Evolutionary conservation across 805 yeast species (phyloP).

Genomic region (Candida sithepensis): DNA sequence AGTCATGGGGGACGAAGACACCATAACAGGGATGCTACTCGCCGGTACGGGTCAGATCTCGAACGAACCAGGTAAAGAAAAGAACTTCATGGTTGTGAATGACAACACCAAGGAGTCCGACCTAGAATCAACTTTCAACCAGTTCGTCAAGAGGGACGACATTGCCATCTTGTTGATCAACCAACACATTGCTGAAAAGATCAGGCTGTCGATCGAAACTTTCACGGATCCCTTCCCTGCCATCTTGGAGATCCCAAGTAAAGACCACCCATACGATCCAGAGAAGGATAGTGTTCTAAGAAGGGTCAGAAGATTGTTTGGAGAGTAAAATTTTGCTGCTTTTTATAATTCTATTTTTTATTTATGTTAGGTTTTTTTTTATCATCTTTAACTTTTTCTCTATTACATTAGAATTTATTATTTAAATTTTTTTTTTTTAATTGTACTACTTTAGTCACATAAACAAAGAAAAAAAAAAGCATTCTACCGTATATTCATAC

Average conservation of each 20-base stretch:
- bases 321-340: conserved; percentile 49
- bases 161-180: conserved; percentile 90
- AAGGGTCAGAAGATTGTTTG: conserved; percentile 91
- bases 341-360: background rate
- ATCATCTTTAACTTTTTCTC: no score
- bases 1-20: conserved; percentile 96
- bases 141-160: conserved; percentile 78
- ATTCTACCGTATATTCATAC: no score
- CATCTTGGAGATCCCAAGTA: conserved; percentile 92
- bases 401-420: no score
- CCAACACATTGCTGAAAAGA: conserved; percentile 91
- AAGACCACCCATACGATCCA: conserved; percentile 98
- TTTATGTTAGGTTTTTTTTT: background rate
- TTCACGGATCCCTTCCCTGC: conserved; percentile 95
- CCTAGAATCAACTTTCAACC: conserved; percentile 68
- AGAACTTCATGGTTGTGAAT: conserved; percentile 79
- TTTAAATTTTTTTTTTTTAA: no score
- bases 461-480: no score
- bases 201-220: conserved; percentile 76
- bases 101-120: conserved; percentile 75
- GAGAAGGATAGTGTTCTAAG: conserved; percentile 94
- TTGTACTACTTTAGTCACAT: no score
- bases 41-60: conserved; percentile 94
- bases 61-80: conserved; percentile 56
- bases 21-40: conserved; percentile 90